Evolutionary conservation across 2,329 filamentous ascomycete genomes (phyloP), one percentile per base, ranked within the genome.

Genomic region (Penicillium palitans): DNA sequence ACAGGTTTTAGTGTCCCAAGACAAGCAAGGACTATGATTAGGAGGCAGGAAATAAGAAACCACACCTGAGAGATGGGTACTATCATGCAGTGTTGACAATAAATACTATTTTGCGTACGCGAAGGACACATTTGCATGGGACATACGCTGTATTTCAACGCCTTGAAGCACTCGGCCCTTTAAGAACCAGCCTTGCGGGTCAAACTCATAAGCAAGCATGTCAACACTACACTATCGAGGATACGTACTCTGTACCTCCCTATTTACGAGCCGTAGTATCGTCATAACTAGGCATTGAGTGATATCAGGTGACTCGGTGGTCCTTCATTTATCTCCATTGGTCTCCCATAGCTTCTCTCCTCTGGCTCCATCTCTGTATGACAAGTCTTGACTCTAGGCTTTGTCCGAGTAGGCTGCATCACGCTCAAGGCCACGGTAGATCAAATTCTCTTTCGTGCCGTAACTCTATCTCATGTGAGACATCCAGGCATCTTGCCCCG

Each of bases 401-500:
- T 35, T 15, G 13, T 15, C 6, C 12, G 31, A 15, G 13, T 6
- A 33, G 12, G 13, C 12, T 15, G 4, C 12, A 31, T 13, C 33
- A 3, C 12, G 13, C 33, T 15, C 13, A 15, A 35, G 5, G 6
- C 13, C 0, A 15, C 33, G 6, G 3, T 35, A 1, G 33, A 6
- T 13, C 0, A 35, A 35, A 0, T 15, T 9, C 2, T 15, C 13
- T 35, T 35, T 13, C 33, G 13, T 19, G 37, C 13, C 15, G 15
- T n/a, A 25, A 6, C 13, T 17, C 13, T 15, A 50, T 21, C 10
- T 25, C 8, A 37, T 50, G 47, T 19, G 31, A 35, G 4, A 21
- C 3, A 55, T 58, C 27, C 51, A 50, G 51, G 21, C 47, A 39
- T 24, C 47, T 33, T 50, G 47, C 41, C 17, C 42, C 21, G 21